Evolutionary conservation across 2,329 filamentous ascomycete genomes (phyloP).

Genomic region (Claviceps sp.): DNA sequence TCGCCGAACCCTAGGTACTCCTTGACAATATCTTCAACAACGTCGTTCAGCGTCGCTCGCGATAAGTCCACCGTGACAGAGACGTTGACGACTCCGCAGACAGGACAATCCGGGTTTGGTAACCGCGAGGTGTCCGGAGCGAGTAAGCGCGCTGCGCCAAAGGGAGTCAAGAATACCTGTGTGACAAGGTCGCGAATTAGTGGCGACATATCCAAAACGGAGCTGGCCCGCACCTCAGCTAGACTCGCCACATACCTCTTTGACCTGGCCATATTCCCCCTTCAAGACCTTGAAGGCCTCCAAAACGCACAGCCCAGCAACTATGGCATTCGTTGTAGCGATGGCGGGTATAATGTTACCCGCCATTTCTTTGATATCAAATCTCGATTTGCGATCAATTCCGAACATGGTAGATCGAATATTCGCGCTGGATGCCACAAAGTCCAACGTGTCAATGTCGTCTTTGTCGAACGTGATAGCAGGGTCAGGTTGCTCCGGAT

Average conservation of each 20-base stretch:
- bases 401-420: constrained; percentile 79
- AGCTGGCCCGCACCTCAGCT: neutral
- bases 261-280: constrained; percentile 55
- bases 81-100: constrained; percentile 64
- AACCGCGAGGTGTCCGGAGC: constrained; percentile 40
- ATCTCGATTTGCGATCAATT: constrained; percentile 78
- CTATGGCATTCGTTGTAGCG: constrained; percentile 94
- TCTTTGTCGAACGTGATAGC: constrained; percentile 91
- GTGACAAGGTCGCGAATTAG: constrained; percentile 2
- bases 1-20: constrained; percentile 62
- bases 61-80: constrained; percentile 54
- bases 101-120: constrained; percentile 71
- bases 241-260: constrained; percentile 43
- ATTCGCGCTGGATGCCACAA: constrained; percentile 83
- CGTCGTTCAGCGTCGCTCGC: constrained; percentile 60
- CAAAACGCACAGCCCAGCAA: constrained; percentile 80
- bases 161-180: constrained; percentile 66
- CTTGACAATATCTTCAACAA: constrained; percentile 64
- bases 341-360: constrained; percentile 98
- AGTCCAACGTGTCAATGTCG: constrained; percentile 86
- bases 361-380: constrained; percentile 98
- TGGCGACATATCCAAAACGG: neutral
- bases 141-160: constrained; percentile 43
- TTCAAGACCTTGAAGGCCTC: constrained; percentile 84
- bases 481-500: constrained; percentile 39